Conservation (phyloP, 75 land plant species). For the Pseudotsuga menziesii region DNA sequence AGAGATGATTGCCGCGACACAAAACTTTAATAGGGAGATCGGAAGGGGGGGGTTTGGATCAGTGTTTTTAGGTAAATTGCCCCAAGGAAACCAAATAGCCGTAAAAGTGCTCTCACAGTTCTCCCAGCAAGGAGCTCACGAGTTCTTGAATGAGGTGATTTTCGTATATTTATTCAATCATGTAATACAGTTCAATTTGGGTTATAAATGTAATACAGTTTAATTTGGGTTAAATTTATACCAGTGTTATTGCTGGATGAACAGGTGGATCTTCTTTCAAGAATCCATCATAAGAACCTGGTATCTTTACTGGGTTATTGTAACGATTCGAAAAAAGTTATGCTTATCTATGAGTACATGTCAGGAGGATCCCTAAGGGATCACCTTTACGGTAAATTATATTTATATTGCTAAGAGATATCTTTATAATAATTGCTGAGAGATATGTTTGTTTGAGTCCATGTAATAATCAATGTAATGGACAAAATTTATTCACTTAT, state of each 20-base stretch:
- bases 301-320: conserved; percentile 40
- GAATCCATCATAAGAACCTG: not conserved
- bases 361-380: conserved; percentile 51
- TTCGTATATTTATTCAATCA: not conserved
- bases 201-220: not conserved
- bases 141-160: conserved; percentile 2
- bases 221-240: too few species aligned
- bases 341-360: conserved; percentile 62
- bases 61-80: not conserved
- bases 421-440: too few species aligned
- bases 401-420: too few species aligned
- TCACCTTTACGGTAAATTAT: conserved; percentile 24
- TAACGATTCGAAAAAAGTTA: conserved; percentile 28
- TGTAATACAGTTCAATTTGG: not conserved
- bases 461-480: not conserved
- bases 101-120: not conserved
- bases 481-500: too few species aligned
- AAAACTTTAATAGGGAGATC: not conserved
- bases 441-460: not conserved
- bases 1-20: not conserved
- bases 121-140: not conserved
- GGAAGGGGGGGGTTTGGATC: not conserved
- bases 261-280: not conserved
- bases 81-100: not conserved
- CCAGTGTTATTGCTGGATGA: too few species aligned